A percentile compares a stretch with the other conserved stretches of the same genome.
phyloP scores from a whole-genome alignment of 2,329 filamentous ascomycete genomes.

The Penicillium sp. region DNA sequence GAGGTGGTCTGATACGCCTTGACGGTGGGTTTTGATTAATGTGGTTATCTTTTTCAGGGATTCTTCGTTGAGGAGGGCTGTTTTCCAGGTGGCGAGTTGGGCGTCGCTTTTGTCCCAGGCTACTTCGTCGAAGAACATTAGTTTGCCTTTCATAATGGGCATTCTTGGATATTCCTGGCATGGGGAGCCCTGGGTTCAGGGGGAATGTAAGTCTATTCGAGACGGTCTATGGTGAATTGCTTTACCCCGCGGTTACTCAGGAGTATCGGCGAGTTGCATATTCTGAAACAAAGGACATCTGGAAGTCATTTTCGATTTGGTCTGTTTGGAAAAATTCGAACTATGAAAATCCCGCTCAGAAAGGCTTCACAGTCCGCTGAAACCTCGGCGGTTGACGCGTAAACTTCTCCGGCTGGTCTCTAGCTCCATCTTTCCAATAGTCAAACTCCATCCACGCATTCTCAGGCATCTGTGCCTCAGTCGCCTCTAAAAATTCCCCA shows the following conservation, averaged over 20 bases:
- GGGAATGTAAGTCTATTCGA: not conserved
- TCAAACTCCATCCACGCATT: conserved; percentile 60
- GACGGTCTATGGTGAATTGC: not conserved
- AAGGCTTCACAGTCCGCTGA: conserved; percentile 30
- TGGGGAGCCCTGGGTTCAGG: not conserved
- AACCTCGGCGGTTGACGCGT: conserved; percentile 30
- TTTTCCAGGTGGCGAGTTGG: not conserved
- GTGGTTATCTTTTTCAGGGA: not conserved
- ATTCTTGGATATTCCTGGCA: too few species aligned
- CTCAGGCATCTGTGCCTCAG: conserved; percentile 57
- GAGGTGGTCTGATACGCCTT: not conserved
- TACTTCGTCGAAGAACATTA: conserved; percentile 4
- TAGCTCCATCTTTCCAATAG: conserved; percentile 51
- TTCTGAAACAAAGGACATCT: not conserved
- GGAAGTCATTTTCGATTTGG: not conserved
- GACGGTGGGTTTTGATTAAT: not conserved
- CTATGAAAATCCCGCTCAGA: conserved; percentile 10
- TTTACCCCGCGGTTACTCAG: not conserved
- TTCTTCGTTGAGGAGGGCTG: not conserved
- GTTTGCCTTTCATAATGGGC: not conserved
- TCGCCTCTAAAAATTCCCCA: conserved; percentile 51
- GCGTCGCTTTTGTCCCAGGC: not conserved
- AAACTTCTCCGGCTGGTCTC: conserved; percentile 43
- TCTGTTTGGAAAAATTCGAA: not conserved
- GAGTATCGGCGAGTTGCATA: not conserved